Evolutionary conservation across 2,329 filamentous ascomycete genomes (phyloP), one percentile per base, ranked within the genome.

Genomic region (Diaporthe helianthi): DNA sequence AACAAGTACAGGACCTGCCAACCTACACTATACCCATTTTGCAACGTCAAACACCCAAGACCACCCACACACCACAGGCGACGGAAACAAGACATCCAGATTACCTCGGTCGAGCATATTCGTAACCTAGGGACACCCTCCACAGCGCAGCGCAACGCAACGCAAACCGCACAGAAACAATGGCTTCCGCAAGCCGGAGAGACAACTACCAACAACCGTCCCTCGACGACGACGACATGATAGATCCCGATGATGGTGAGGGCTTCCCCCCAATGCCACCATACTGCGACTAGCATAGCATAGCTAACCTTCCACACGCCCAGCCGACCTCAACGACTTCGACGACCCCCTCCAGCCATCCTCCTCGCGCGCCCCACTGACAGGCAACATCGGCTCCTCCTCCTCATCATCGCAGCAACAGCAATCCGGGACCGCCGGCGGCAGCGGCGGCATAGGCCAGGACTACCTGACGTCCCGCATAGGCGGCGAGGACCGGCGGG

Each of bases 401-500:
- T 85, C 87, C 41, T 88, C 89, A 47, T 82, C 83, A 24, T 81
- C 81, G 19, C 81, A 86, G 63, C n/a, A 22, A 13, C 19, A 38
- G 33, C n/a, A n/a, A n/a, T n/a, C n/a, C n/a, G n/a, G n/a, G n/a
- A n/a, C n/a, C n/a, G n/a, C 17, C 17, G 7, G 41, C 1, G 33
- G 54, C 36, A 17, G 54, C 17, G 22, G 36, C 36, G 22, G 36
- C n/a, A 85, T 93, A 69, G 90, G 94, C 75, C 90, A 95, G 78
- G 89, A 86, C 76, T 97, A 95, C 80, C 87, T 98, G 74, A 97
- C 94, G 31, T 96, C 93, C 26, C 90, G 90, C 69, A 97, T 99
- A 77, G 91, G 92, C 2, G 96, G 96, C 74, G 95, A 98, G 80
- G 96, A 99, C 83, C 92, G 96, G 67, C 88, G 92, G 72, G 94